These are phyloP conservation scores for Leccinum aurantiacum DNA, from an alignment of 768 basidiomycete genomes.

Conservation along the genomic window DNA sequence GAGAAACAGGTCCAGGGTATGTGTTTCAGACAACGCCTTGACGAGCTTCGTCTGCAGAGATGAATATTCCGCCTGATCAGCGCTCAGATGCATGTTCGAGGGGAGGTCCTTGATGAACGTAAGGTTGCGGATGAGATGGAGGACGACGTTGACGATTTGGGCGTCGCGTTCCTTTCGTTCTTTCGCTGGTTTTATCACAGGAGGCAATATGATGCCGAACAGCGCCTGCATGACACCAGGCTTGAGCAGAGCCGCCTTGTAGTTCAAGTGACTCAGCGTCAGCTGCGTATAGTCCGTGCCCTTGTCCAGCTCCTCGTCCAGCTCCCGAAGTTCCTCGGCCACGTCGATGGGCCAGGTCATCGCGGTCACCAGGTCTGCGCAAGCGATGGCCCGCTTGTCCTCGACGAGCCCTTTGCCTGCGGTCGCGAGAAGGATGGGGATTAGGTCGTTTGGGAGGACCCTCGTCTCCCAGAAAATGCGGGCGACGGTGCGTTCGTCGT, in stretches of 20 bases:
- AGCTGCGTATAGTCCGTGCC: slow-evolving; percentile 90
- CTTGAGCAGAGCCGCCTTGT: slow-evolving; percentile 74
- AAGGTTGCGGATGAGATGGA: slow-evolving; percentile 92
- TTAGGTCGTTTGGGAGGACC: slow-evolving; percentile 80
- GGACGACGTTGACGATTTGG: slow-evolving; percentile 82
- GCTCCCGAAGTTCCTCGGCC: slow-evolving; percentile 90
- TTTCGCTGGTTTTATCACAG: slow-evolving; percentile 64
- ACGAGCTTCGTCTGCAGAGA: slow-evolving; percentile 78
- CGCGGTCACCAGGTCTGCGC: slow-evolving; percentile 87
- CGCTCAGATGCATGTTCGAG: slow-evolving; percentile 64
- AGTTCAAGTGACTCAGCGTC: slow-evolving; percentile 75
- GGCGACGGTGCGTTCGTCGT: slow-evolving; percentile 95
- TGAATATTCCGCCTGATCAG: slow-evolving; percentile 78
- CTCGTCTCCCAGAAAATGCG: slow-evolving; percentile 90
- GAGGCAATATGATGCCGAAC: slow-evolving; percentile 74
- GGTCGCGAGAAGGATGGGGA: slow-evolving; percentile 81
- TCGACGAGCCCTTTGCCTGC: slow-evolving; percentile 76
- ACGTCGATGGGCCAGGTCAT: slow-evolving; percentile 99
- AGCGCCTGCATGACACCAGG: slow-evolving; percentile 70
- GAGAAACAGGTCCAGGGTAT: slow-evolving; percentile 74
- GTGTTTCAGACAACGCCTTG: slow-evolving; percentile 64
- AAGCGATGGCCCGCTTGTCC: slow-evolving; percentile 79
- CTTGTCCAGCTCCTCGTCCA: slow-evolving; percentile 75
- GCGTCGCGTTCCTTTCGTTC: slow-evolving; percentile 79
- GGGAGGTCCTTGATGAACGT: slow-evolving; percentile 89